A percentile compares a stretch with the other conserved stretches of the same genome.
Conservation (phyloP, 768 basidiomycete species). For the Coprinopsis sp. region DNA sequence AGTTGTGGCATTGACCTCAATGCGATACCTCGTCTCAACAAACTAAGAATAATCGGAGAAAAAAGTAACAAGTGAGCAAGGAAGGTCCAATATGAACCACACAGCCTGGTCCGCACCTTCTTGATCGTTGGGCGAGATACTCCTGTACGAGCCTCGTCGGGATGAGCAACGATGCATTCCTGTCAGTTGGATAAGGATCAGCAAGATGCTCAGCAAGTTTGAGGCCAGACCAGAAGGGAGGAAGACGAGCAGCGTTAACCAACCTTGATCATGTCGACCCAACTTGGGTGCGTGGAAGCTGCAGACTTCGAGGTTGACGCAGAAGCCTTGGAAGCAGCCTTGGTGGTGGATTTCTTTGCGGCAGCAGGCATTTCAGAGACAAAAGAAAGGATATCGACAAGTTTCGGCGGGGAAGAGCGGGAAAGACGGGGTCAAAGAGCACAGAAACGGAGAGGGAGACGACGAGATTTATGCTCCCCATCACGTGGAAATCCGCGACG, state of each 20-base stretch:
- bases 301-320: conserved; percentile 31
- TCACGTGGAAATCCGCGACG: conserved; percentile 25
- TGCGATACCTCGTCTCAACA: conserved; percentile 77
- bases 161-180: conserved; percentile 72
- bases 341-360: conserved; percentile 35
- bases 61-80: conserved; percentile 10
- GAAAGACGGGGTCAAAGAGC: conserved; percentile 5
- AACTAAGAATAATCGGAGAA: conserved; percentile 42
- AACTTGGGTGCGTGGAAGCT: conserved; percentile 52
- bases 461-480: conserved; percentile 15
- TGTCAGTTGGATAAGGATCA: conserved; percentile 19
- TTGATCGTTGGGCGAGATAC: conserved; percentile 84
- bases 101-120: conserved; percentile 43
- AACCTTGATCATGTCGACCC: conserved; percentile 82
- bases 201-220: conserved; percentile 32
- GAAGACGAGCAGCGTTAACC: conserved; percentile 15
- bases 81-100: conserved; percentile 5
- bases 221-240: conserved; percentile 15
- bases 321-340: conserved; percentile 32
- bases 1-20: conserved; percentile 70
- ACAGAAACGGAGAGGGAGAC: conserved; percentile 14
- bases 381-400: not conserved
- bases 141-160: conserved; percentile 66
- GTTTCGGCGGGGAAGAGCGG: not conserved
- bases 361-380: conserved; percentile 20